A percentile compares a stretch with the other conserved stretches of the same genome.
These are phyloP conservation scores for Pleurotus tuber-regium DNA, from an alignment of 768 basidiomycete species.

Conservation along the genomic window DNA sequence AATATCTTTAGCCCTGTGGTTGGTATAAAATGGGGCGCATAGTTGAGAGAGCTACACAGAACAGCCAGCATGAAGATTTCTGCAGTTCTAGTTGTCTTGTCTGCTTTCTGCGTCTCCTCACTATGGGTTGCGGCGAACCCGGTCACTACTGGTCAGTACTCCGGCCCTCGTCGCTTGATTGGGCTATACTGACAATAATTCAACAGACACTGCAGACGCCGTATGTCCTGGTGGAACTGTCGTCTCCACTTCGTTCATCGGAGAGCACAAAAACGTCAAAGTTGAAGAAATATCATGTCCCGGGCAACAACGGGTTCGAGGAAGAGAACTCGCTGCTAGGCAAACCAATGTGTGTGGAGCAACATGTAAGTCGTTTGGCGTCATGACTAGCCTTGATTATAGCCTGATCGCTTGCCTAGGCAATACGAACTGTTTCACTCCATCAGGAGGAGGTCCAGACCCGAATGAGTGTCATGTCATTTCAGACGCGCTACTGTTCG, in stretches of 20 bases:
- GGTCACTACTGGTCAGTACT: not conserved
- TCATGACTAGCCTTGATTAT: not conserved
- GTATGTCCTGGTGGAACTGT: conserved; percentile 21
- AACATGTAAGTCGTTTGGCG: conserved; percentile 27
- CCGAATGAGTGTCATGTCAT: conserved; percentile 48
- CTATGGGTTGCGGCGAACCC: not conserved
- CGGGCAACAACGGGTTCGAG: conserved; percentile 8
- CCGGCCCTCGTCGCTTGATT: not conserved
- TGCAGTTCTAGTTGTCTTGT: not conserved
- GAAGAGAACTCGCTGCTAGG: conserved; percentile 18
- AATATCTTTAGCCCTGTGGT: too few species aligned
- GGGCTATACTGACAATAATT: not conserved
- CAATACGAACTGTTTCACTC: conserved; percentile 42
- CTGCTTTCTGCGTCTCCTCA: not conserved
- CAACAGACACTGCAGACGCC: not conserved
- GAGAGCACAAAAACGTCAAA: conserved; percentile 40
- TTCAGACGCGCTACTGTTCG: conserved; percentile 44
- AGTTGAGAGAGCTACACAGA: too few species aligned
- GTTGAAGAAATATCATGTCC: conserved; percentile 34
- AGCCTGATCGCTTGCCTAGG: conserved; percentile 20
- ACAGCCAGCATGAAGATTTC: not conserved
- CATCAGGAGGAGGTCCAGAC: conserved; percentile 44
- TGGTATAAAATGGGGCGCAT: too few species aligned
- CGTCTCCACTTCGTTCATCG: conserved; percentile 33
- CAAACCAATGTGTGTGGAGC: conserved; percentile 42